Conservation (phyloP, 1,284 basidiomycete species). For the Hypsizygus ulmarius region DNA sequence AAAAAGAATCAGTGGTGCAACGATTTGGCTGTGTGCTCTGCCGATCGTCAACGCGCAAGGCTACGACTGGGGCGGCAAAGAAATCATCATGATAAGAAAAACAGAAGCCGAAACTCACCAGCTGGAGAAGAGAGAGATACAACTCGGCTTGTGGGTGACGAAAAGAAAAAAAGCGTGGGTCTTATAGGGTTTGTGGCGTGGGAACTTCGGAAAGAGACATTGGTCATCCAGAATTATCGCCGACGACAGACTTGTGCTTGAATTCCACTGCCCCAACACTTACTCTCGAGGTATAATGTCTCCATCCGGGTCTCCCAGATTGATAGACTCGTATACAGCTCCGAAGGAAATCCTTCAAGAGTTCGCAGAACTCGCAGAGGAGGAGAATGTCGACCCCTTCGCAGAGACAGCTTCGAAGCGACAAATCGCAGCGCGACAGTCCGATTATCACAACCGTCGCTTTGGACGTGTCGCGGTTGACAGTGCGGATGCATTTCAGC, state of each 20-base stretch:
- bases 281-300: slow-evolving; percentile 41
- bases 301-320: slow-evolving; percentile 52
- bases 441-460: slow-evolving; percentile 92
- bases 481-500: slow-evolving; percentile 76
- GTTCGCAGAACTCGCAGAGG: slow-evolving; percentile 89
- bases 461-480: slow-evolving; percentile 82
- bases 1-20: slow-evolving; percentile 42
- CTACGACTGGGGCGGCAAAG: slow-evolving; percentile 54
- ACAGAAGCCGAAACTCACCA: slow-evolving; percentile 12
- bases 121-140: slow-evolving; percentile 5
- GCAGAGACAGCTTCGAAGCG: slow-evolving; percentile 89
- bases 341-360: slow-evolving; percentile 95
- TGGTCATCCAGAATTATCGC: slow-evolving; percentile 26
- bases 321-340: slow-evolving; percentile 85
- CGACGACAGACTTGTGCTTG: slow-evolving; percentile 1
- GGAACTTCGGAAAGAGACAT: slow-evolving; percentile 24
- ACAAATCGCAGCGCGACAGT: slow-evolving; percentile 92
- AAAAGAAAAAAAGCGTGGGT: slow-evolving; percentile 21
- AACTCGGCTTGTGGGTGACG: slow-evolving; percentile 1
- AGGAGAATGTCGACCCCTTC: slow-evolving; percentile 91
- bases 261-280: slow-evolving; percentile 2
- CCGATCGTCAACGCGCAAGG: slow-evolving; percentile 42
- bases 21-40: slow-evolving; percentile 46
- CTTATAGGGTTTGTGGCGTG: slow-evolving; percentile 30
- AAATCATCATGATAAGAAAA: slow-evolving; percentile 36